phyloP scores from a whole-genome alignment of 78 protist genomes.

The Protostelium mycophagum region DNA sequence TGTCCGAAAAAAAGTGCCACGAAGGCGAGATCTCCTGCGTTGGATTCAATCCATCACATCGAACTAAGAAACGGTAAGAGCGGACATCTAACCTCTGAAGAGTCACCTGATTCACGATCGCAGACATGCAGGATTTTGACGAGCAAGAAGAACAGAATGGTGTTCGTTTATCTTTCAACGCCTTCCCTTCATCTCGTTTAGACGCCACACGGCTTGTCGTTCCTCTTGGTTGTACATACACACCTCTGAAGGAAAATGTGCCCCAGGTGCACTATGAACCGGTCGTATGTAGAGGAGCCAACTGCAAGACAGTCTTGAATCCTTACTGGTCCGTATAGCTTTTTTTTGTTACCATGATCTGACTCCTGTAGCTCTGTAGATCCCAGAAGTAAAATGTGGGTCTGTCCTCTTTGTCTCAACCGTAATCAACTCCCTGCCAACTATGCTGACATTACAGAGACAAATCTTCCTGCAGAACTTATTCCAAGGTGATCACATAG shows the following conservation, averaged over 20 bases:
- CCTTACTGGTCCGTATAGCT: constrained; percentile 76
- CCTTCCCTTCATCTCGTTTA: constrained; percentile 58
- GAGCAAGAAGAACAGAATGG: constrained; percentile 74
- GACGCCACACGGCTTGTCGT: constrained; percentile 84
- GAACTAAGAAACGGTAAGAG: too few relatives aligned
- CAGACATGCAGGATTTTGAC: constrained; percentile 26
- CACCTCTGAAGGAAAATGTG: constrained; percentile 84
- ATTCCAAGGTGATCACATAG: constrained; percentile 23
- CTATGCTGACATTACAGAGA: constrained; percentile 73
- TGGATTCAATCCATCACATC: too few relatives aligned
- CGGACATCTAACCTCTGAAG: too few relatives aligned
- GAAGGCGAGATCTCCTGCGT: too few relatives aligned
- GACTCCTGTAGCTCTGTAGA: constrained; percentile 55
- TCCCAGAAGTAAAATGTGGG: constrained; percentile 59
- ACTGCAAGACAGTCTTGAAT: constrained; percentile 83
- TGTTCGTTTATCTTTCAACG: constrained; percentile 89
- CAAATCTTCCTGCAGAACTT: constrained; percentile 89
- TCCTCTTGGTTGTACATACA: constrained; percentile 89
- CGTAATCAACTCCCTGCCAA: constrained; percentile 91
- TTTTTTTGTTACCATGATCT: not conserved
- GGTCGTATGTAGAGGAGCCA: constrained; percentile 62
- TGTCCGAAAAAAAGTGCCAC: too few relatives aligned
- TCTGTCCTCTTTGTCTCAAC: constrained; percentile 90
- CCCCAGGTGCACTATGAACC: constrained; percentile 87
- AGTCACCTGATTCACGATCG: too few relatives aligned